Evolutionary conservation across 1,284 basidiomycete species (phyloP).

Genomic region (Meripilus lineatus): DNA sequence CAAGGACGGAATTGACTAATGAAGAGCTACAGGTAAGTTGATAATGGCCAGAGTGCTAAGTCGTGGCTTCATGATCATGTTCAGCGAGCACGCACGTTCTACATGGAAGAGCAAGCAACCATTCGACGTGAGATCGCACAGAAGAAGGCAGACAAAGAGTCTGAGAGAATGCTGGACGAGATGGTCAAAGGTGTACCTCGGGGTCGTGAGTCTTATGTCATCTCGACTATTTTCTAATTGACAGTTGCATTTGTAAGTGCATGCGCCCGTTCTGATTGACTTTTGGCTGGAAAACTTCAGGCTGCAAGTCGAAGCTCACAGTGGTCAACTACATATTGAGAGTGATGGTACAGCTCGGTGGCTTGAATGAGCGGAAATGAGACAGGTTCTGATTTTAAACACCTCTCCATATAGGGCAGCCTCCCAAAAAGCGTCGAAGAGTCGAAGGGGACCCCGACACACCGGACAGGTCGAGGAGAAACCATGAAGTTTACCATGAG

Average conservation of each 20-base stretch:
- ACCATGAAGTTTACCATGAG: not conserved
- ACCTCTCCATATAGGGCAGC: slow-evolving; percentile 34
- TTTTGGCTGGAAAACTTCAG: slow-evolving; percentile 72
- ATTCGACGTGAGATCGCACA: slow-evolving; percentile 45
- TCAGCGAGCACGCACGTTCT: slow-evolving; percentile 56
- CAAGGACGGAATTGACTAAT: slow-evolving; percentile 70
- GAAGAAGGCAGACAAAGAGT: slow-evolving; percentile 55
- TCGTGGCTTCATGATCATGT: not conserved
- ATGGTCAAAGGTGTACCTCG: slow-evolving; percentile 65
- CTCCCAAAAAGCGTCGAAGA: slow-evolving; percentile 36
- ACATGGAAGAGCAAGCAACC: slow-evolving; percentile 54
- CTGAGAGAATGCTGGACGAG: slow-evolving; percentile 49
- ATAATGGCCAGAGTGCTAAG: not conserved
- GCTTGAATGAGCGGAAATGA: too few species aligned
- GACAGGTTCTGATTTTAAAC: too few species aligned
- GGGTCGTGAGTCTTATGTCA: slow-evolving; percentile 43
- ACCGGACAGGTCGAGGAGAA: too few species aligned
- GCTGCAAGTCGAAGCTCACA: slow-evolving; percentile 59
- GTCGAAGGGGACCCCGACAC: slow-evolving; percentile 16
- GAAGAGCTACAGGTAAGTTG: slow-evolving; percentile 67
- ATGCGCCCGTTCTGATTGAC: slow-evolving; percentile 55
- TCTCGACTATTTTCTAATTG: not conserved
- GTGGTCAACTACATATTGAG: slow-evolving; percentile 42
- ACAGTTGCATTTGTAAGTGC: slow-evolving; percentile 37
- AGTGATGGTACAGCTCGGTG: too few species aligned